These are phyloP conservation scores for Acanthamoeba castellanii DNA, from an alignment of 208 protist genomes.

Conservation along the genomic window DNA sequence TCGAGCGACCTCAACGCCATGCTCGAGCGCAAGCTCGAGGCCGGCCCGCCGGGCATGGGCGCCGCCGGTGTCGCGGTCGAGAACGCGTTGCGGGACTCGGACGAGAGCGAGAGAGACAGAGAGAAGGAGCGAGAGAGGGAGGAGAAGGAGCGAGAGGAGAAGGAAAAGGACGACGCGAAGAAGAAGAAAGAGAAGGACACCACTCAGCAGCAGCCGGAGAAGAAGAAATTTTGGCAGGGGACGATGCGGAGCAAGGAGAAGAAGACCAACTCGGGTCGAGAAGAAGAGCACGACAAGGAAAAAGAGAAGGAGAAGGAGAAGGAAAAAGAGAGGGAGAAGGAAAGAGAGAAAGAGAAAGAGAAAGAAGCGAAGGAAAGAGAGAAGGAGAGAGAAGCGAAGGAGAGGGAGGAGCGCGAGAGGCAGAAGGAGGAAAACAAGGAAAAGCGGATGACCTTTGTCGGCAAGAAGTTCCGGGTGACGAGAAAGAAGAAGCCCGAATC, in stretches of 20 bases:
- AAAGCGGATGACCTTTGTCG: slow-evolving; percentile 49
- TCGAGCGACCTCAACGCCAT: slow-evolving; percentile 1
- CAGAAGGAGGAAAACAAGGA: slow-evolving; percentile 52
- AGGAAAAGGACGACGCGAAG: background rate
- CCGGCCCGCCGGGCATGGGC: background rate
- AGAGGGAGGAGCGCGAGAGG: slow-evolving; percentile 1
- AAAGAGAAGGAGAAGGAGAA: slow-evolving; percentile 12
- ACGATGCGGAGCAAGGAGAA: background rate
- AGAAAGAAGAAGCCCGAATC: slow-evolving; percentile 46
- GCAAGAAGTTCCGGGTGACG: slow-evolving; percentile 66
- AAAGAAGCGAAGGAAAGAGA: slow-evolving; percentile 24
- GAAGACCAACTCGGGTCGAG: background rate
- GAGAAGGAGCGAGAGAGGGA: background rate
- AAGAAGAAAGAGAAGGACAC: background rate
- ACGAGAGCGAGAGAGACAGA: background rate
- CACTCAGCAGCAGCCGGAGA: background rate
- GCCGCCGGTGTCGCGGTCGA: background rate
- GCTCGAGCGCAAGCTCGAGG: slow-evolving; percentile 30
- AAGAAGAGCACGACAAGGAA: no score
- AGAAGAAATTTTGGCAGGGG: slow-evolving; percentile 52
- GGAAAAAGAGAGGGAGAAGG: background rate
- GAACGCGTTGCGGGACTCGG: background rate
- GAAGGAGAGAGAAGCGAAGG: slow-evolving; percentile 35
- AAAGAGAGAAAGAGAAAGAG: slow-evolving; percentile 49
- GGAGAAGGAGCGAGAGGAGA: background rate